Conservation (phyloP, 1,139 yeast genomes). For the Wickerhamiella pararugosa region DNA sequence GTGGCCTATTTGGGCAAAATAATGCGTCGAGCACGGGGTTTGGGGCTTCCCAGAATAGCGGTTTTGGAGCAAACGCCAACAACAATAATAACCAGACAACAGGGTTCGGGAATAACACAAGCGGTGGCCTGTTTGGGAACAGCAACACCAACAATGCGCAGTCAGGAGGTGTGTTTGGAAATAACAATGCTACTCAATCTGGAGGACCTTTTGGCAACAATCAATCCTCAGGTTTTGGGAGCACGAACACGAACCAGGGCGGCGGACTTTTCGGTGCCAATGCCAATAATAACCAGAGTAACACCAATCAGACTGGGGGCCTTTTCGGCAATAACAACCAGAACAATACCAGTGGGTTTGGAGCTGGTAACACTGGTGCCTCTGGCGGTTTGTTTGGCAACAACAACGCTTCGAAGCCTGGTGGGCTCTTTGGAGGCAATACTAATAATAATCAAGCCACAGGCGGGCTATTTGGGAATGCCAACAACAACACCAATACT, state of each 20-base stretch:
- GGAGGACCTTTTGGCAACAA: neutral
- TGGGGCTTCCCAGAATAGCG: neutral
- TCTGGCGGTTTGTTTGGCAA: conserved; percentile 10
- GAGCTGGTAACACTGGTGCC: conserved; percentile 6
- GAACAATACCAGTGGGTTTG: conserved; percentile 6
- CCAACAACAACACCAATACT: conserved; percentile 6
- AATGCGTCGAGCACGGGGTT: conserved; percentile 2
- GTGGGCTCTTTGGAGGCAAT: conserved; percentile 12
- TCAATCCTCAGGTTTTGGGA: conserved; percentile 1
- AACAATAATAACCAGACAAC: neutral
- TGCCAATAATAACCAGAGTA: neutral
- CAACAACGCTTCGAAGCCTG: conserved; percentile 5
- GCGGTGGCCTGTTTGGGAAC: conserved; percentile 14
- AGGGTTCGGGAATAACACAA: conserved; percentile 9
- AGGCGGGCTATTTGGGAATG: conserved; percentile 9
- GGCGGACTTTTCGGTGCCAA: conserved; percentile 2
- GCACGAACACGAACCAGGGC: neutral
- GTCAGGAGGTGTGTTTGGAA: conserved; percentile 22
- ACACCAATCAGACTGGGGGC: conserved; percentile 15
- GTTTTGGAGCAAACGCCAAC: conserved; percentile 2
- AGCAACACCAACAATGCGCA: neutral
- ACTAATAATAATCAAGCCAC: conserved; percentile 7
- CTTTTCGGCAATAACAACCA: conserved; percentile 9
- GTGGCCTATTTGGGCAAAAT: conserved; percentile 30
- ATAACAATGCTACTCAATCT: conserved; percentile 12